Evolutionary conservation across 768 basidiomycete genomes (phyloP), one percentile per base, ranked within the genome.

Genomic region (Tulasnella sp.): DNA sequence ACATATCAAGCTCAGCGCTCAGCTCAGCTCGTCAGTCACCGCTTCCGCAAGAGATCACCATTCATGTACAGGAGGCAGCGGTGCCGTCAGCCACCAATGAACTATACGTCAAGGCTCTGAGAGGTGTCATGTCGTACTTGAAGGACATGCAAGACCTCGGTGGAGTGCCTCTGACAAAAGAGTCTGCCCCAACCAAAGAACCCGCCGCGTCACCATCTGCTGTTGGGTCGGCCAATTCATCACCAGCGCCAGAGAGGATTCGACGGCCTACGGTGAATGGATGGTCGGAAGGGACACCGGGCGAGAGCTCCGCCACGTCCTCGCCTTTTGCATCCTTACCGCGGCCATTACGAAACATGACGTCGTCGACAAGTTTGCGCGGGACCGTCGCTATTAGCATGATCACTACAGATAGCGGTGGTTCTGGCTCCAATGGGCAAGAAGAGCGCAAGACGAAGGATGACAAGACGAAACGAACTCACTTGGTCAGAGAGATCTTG

Each of bases 71-170:
- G 17, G 23, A 38, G 3, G 55, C 41, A 0, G 50, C 50, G 24
- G 19, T 51, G 15, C n/a, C 48, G 1, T 51, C 58, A 7, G 74
- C 75, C 29, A 70, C 76, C 45, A 73, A 73, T 41, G 66, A 64
- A 27, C 29, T 85, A 86, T 68, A 83, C 81, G 53, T 43, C 66
- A 79, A 87, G 45, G 92, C 90, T 30, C 76, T 99, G 54, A 81
- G 88, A 58, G 87, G 88, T 9, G 82, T 99, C 17, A 94, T 98
- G 86, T 90, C 92, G 5, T 99, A 98, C 71, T 78, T 99, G 19
- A 83, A 84, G 66, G 96, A 99, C 67, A 86, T 99, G 82, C 86
- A 93, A 68, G 96, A 99, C 68, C 76, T 99, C 29, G 84, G 84
- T 17, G 71, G 83, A 64, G 29, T 49, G 19, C 42, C 58, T 32